Evolutionary conservation across 495 filamentous ascomycete species (phyloP).

Genomic region (Tetracladium setigerum): DNA sequence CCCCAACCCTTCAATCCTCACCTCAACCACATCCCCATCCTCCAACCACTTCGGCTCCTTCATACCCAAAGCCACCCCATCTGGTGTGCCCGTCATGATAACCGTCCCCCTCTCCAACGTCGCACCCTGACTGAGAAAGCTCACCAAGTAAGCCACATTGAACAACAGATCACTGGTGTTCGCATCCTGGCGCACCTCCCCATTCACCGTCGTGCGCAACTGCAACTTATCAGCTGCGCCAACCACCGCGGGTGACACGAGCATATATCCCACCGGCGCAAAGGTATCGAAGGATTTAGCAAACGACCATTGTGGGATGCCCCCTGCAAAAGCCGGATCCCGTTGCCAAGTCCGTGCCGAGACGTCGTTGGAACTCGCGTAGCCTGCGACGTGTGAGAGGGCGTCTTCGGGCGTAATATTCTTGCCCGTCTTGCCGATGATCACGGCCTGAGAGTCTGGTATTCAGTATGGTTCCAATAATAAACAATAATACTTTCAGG

Average conservation of each 20-base stretch:
- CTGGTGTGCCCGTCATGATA: conserved; percentile 26
- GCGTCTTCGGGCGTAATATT: conserved; percentile 34
- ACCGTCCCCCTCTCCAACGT: conserved; percentile 17
- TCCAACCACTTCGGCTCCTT: conserved; percentile 48
- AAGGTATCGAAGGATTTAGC: conserved; percentile 21
- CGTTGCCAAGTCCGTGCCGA: conserved; percentile 38
- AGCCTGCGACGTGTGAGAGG: conserved; percentile 38
- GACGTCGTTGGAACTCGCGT: conserved; percentile 41
- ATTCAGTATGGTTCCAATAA: conserved; percentile 1
- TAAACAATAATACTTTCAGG: background rate
- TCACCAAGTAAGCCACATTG: conserved; percentile 7
- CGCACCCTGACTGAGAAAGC: conserved; percentile 9
- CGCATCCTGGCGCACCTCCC: conserved; percentile 29
- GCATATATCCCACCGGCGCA: conserved; percentile 26
- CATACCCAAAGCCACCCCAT: conserved; percentile 39
- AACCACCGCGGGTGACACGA: conserved; percentile 21
- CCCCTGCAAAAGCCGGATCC: conserved; percentile 26
- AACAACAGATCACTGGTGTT: conserved; percentile 33
- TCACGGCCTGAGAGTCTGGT: conserved; percentile 15
- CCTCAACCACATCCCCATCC: conserved; percentile 52
- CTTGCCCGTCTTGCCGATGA: conserved; percentile 39
- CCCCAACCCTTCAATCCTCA: conserved; percentile 37
- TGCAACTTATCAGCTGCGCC: conserved; percentile 7
- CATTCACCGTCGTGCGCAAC: conserved; percentile 32
- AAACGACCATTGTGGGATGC: conserved; percentile 17